Base-by-base conservation (phyloP, 2,329 filamentous ascomycete species). In the Fusarium sp. region DNA sequence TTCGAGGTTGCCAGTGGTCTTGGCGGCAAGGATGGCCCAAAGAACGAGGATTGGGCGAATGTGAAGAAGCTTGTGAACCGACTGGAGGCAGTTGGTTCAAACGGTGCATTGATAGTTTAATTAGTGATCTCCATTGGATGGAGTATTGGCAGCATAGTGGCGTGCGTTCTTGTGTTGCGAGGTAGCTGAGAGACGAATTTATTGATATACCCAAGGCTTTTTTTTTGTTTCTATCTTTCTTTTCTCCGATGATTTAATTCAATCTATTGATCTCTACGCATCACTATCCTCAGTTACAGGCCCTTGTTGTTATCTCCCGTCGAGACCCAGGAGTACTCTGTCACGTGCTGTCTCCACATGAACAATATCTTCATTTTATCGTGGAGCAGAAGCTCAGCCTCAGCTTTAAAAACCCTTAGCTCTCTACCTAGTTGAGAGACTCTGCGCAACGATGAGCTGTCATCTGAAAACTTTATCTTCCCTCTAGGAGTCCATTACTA, bases 21-120 rank as follows among this genome's bases (percentile, higher is more conserved):
- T 17, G 95, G 95, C 33, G 95, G 95, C n/a, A 91, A 93, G 75
- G 96, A 98, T 79, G 89, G 90, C 39, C 88, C 94, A 44, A 92
- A 93, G 81, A 91, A 90, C 59, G 96, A 99, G 79, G 96, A 98
- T 82, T 99, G 96, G 96, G 90, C 92, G 11, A 93, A 90, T 41
- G 93, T 99, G 75, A 98, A 98, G 90, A 95, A 94, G 83, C 86
- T 98, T 80, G 90, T 98, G 31, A 91, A 90, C 47, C 90, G 92
- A 77, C 84, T 96, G 69, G 95, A 97, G 83, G 87, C 87, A 22
- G 85, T 85, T n/a, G 85, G 87, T 4, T 81, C 86, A 45, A 87
- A 87, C 56, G 86, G 85, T n/a, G 83, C 83, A 24, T 82, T 85
- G 73, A 81, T 82, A 49, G 82, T 81, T 70, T 84, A 33, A 33